These are phyloP conservation scores for Candida suzukii DNA, from an alignment of 805 yeast species.

Conservation along the genomic window DNA sequence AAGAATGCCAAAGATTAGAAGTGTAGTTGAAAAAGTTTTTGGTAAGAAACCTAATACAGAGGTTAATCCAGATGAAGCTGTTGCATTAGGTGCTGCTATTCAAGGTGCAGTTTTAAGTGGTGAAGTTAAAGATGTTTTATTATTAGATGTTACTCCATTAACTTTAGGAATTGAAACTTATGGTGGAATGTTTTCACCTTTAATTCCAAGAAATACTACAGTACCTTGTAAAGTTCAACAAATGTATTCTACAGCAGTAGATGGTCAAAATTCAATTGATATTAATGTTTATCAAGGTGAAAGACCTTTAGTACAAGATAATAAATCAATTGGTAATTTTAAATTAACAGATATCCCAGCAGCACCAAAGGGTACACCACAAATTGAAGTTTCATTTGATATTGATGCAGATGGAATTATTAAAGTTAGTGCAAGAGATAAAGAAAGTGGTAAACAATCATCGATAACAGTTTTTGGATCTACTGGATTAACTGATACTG, in stretches of 20 bases:
- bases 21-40: conserved; percentile 69
- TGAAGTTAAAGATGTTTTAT: conserved; percentile 85
- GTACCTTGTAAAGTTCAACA: conserved; percentile 92
- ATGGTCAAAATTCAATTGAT: conserved; percentile 92
- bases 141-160: conserved; percentile 84
- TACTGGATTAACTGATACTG: conserved; percentile 84
- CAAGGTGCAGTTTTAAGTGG: conserved; percentile 97
- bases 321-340: conserved; percentile 91
- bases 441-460: conserved; percentile 89
- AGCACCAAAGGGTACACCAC: conserved; percentile 83
- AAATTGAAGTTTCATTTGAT: conserved; percentile 88
- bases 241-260: conserved; percentile 90
- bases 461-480: conserved; percentile 96
- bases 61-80: conserved; percentile 94
- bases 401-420: conserved; percentile 96
- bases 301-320: conserved; percentile 91
- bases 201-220: conserved; percentile 85
- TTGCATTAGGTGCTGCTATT: conserved; percentile 94
- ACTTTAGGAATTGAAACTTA: conserved; percentile 93
- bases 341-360: conserved; percentile 88
- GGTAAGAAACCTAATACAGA: conserved; percentile 82
- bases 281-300: conserved; percentile 98
- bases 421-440: conserved; percentile 91
- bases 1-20: conserved; percentile 83
- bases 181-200: conserved; percentile 91